Base-by-base conservation (phyloP, 495 filamentous ascomycete genomes). In the Neurospora sp. region DNA sequence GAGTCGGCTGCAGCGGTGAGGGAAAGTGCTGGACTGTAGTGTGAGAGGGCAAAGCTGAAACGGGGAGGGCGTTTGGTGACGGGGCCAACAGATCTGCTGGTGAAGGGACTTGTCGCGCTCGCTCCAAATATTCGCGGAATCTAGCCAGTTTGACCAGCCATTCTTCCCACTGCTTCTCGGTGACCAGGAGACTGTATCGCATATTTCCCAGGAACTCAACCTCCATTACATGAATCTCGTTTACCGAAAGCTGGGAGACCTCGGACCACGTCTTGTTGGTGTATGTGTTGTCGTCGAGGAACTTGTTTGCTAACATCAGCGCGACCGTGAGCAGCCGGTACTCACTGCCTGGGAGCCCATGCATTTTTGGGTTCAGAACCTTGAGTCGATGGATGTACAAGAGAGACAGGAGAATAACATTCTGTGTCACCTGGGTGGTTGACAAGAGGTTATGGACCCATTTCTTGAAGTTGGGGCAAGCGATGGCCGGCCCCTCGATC, bases 241-340 rank as follows among this genome's bases (percentile, higher is more conserved):
- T 89, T 14, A 98, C 96, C 4, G 92, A 91, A 73, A 99, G 97
- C 20, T 93, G 91, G 35, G 96, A 98, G 59, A 99, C 96, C 76
- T 99, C 96, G 16, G 96, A 96, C 96, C 96, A 99, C 2, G 96
- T 98, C 85, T 98, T 97, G 85, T 99, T 99, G 70, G 96, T 98
- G 82, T 98, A 99, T 2, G 96, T 98, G 80, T 98, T 99, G 78
- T 99, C 96, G 79, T 99, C 96, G 75, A 99, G 83, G 78, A 97
- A 99, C 86, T 99, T 99, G 82, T 98, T 99, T 72, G 94, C 96
- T 59, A 99, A 84, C 96, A 99, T 99, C 79, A 99, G 83, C 16
- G 96, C 96, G 71, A 98, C 94, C 0, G 95, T 98, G 74, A 99
- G 87, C 44, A 99, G 83, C n/a, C 96, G 86, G 78, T 94, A 98